These are phyloP conservation scores for Cercospora zeina DNA, from an alignment of 2,329 filamentous ascomycete genomes.

Conservation along the genomic window DNA sequence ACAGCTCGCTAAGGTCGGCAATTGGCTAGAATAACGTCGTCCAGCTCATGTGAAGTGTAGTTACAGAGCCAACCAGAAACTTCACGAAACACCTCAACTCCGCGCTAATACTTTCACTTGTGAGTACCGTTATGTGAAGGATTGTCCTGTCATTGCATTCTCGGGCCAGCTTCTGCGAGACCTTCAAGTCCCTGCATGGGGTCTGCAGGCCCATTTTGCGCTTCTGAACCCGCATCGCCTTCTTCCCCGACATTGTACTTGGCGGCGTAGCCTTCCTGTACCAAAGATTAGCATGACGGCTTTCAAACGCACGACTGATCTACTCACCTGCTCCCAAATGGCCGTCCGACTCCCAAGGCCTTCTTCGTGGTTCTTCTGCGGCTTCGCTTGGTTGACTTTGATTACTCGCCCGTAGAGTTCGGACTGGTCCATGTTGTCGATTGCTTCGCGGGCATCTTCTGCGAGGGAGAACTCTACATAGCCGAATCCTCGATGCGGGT, in stretches of 20 bases:
- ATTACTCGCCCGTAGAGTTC: conserved; percentile 91
- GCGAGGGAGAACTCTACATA: conserved; percentile 92
- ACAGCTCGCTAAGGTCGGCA: not conserved
- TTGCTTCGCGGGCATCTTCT: conserved; percentile 86
- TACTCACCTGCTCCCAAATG: conserved; percentile 88
- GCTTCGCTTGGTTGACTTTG: conserved; percentile 88
- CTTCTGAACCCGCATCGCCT: conserved; percentile 58
- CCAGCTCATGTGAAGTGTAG: conserved; percentile 1
- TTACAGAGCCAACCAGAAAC: conserved; percentile 5
- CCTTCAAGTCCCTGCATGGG: conserved; percentile 91
- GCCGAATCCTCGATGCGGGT: conserved; percentile 86
- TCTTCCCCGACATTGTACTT: conserved; percentile 84
- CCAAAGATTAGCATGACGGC: not conserved
- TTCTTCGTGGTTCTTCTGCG: conserved; percentile 83
- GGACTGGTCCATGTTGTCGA: conserved; percentile 98
- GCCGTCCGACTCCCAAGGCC: conserved; percentile 90
- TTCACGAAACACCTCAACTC: conserved; percentile 17
- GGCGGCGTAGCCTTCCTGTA: conserved; percentile 87
- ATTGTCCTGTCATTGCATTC: conserved; percentile 60
- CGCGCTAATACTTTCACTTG: conserved; percentile 12
- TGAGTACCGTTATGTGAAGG: not conserved
- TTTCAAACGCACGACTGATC: conserved; percentile 17
- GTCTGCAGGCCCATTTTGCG: conserved; percentile 47
- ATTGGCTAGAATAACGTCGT: conserved; percentile 1
- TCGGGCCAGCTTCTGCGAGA: conserved; percentile 90